Conservation (phyloP, 805 yeast genomes). For the Kuraishia hungarica region DNA sequence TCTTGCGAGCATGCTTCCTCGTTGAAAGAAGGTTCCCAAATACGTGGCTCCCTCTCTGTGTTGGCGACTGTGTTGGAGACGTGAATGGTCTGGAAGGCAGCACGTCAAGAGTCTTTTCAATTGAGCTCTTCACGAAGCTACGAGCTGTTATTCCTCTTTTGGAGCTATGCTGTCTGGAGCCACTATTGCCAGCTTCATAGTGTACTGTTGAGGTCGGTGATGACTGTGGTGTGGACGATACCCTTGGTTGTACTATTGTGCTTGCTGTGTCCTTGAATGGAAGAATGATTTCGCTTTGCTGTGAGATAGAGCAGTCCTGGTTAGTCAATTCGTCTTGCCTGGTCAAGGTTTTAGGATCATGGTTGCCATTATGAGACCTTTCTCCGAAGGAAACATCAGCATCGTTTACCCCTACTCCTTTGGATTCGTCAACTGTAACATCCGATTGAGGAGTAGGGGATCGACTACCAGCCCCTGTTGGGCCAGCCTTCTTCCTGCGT, state of each 20-base stretch:
- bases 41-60: neutral
- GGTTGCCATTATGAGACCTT: neutral
- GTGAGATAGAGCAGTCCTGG: neutral
- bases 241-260: neutral
- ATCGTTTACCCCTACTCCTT: too few species aligned
- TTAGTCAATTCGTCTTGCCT: neutral
- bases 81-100: neutral
- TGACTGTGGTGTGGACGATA: neutral
- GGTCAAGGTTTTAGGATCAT: too few species aligned
- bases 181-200: neutral
- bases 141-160: neutral
- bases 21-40: neutral
- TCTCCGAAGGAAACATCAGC: too few species aligned
- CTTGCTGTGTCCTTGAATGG: neutral
- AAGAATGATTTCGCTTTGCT: neutral
- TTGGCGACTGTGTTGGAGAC: neutral
- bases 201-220: neutral
- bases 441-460: neutral
- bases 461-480: neutral
- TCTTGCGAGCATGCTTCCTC: neutral
- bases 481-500: neutral
- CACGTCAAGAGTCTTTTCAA: neutral
- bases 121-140: neutral
- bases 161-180: neutral
- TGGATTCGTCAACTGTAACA: neutral